These are phyloP conservation scores for Kitagawia praeruptora DNA, from an alignment of 129 eudicot species.

Conservation along the genomic window DNA sequence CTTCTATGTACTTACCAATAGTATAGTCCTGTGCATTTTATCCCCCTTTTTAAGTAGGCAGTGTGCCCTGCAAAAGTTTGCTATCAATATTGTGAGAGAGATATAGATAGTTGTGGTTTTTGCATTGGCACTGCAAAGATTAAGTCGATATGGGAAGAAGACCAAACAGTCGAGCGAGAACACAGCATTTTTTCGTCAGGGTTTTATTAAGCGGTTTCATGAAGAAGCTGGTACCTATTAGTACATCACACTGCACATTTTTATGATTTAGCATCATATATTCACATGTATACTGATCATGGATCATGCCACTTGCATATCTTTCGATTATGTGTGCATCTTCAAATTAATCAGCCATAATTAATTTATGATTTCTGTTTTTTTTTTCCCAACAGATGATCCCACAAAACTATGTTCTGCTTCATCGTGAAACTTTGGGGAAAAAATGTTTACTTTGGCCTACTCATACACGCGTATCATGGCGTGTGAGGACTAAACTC, in stretches of 20 bases:
- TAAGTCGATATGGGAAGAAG: neutral
- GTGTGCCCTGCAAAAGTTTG: too few relatives aligned
- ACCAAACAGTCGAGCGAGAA: neutral
- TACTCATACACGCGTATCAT: neutral
- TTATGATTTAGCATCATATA: neutral
- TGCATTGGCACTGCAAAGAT: neutral
- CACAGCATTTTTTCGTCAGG: neutral
- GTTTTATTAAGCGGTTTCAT: neutral
- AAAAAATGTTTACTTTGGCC: neutral
- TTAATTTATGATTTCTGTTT: too few relatives aligned
- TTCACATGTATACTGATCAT: neutral
- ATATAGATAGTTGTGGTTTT: neutral
- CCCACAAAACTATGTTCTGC: too few relatives aligned
- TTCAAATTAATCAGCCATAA: too few relatives aligned
- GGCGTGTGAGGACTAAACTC: neutral
- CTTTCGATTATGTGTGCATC: too few relatives aligned
- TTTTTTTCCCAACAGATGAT: too few relatives aligned
- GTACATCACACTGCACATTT: neutral
- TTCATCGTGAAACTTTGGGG: neutral
- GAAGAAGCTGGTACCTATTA: neutral
- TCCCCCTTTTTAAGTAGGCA: too few relatives aligned
- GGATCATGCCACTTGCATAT: neutral
- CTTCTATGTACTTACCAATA: neutral
- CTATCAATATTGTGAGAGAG: too few relatives aligned
- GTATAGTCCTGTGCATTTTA: too few relatives aligned